phyloP scores from a whole-genome alignment of 805 yeast genomes.

The Monosporozyma servazzii region DNA sequence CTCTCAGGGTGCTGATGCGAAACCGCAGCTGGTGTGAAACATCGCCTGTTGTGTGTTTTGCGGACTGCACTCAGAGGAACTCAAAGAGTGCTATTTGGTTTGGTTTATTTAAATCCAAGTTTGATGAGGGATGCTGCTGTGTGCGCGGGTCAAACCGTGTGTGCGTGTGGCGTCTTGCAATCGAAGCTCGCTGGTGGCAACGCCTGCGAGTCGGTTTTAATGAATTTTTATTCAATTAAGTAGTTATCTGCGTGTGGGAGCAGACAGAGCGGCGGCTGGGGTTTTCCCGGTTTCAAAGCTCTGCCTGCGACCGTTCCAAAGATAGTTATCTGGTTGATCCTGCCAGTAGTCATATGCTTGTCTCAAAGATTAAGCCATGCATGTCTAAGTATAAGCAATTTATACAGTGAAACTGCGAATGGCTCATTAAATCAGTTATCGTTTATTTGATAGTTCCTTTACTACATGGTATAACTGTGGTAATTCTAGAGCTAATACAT shows the following conservation, averaged over 20 bases:
- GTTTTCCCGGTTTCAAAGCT: background rate
- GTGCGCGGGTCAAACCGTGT: slow-evolving; percentile 12
- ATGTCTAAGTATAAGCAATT: slow-evolving; percentile 40
- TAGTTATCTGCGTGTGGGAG: slow-evolving; percentile 11
- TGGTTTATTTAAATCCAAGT: slow-evolving; percentile 8
- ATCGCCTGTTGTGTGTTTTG: slow-evolving; percentile 20
- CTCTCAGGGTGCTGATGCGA: slow-evolving; percentile 26
- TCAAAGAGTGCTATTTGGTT: slow-evolving; percentile 25
- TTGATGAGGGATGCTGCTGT: slow-evolving; percentile 9
- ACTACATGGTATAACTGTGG: slow-evolving; percentile 41
- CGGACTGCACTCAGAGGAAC: slow-evolving; percentile 25
- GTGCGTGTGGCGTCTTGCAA: slow-evolving; percentile 6
- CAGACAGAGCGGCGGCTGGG: background rate
- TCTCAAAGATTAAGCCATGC: slow-evolving; percentile 44
- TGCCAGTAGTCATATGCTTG: slow-evolving; percentile 46
- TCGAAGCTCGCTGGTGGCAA: background rate
- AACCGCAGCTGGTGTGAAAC: slow-evolving; percentile 21
- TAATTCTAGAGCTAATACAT: slow-evolving; percentile 43
- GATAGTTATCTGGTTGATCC: slow-evolving; percentile 40
- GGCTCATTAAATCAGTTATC: slow-evolving; percentile 44
- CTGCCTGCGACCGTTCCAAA: slow-evolving; percentile 1
- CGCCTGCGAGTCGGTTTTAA: background rate
- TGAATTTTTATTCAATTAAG: slow-evolving; percentile 2
- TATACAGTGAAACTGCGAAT: slow-evolving; percentile 43
- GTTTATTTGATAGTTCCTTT: slow-evolving; percentile 40